Evolutionary conservation across 495 filamentous ascomycete genomes (phyloP), one percentile per base, ranked within the genome.

Genomic region (Lophiostoma macrostomum): DNA sequence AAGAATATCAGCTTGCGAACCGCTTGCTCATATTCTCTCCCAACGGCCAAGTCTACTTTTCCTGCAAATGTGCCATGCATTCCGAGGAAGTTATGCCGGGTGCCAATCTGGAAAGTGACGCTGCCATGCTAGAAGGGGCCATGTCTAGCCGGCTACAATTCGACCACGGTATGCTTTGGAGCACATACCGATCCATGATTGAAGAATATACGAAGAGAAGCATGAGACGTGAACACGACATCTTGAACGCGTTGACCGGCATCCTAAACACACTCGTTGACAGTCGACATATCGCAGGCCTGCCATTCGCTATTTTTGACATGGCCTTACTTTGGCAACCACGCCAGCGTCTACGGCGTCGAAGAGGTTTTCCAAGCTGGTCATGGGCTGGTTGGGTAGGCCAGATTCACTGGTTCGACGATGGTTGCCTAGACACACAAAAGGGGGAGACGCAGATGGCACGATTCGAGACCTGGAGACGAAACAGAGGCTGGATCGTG

Each of bases 231-330:
- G 14, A 22, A 18, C 1, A 14, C 1, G 56, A 59, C 23, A 29
- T 46, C 29, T 30, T 59, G 20, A 40, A 53, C 36, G 56, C 49
- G 1, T 59, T 59, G n/a, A n/a, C n/a, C n/a, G n/a, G n/a, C n/a
- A n/a, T n/a, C n/a, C n/a, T n/a, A n/a, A n/a, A n/a, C n/a, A n/a
- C n/a, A n/a, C n/a, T n/a, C n/a, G n/a, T n/a, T n/a, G n/a, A n/a
- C n/a, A n/a, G n/a, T n/a, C n/a, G n/a, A n/a, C n/a, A n/a, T n/a
- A n/a, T 45, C 4, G 42, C 29, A 24, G 42, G 42, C 5, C 24
- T 30, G 14, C 23, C 42, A 10, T 4, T 45, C 10, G 12, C 42
- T 4, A 29, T 45, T 16, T 45, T 50, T n/a, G 45, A 50, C 23
- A 4, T 50, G 10, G 45, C 45, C 4, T 37, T 50, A 23, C 19